Conservation (phyloP, 2,329 filamentous ascomycete species). For the Monosporascus cannonballus region DNA sequence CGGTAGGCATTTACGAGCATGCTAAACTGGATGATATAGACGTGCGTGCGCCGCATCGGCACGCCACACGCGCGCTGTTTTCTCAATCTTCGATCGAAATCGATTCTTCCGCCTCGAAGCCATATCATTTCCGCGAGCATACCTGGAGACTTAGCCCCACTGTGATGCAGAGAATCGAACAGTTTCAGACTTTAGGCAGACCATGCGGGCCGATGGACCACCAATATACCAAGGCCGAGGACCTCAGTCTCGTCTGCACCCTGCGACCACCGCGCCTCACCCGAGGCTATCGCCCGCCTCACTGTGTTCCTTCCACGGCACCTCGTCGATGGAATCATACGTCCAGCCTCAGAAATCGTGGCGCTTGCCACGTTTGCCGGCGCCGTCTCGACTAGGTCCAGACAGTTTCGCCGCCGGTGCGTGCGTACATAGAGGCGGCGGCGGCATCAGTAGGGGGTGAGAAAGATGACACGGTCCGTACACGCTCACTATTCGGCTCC, state of each 20-base stretch:
- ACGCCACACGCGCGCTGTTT: slow-evolving; percentile 1
- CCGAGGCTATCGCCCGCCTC: slow-evolving; percentile 10
- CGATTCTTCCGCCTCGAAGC: background rate
- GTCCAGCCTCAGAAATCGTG: slow-evolving; percentile 10
- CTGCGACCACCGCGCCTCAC: background rate
- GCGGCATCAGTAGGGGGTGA: background rate
- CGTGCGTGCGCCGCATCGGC: slow-evolving; percentile 5
- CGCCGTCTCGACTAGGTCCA: slow-evolving; percentile 13
- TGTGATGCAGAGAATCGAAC: slow-evolving; percentile 1
- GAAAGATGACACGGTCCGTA: background rate
- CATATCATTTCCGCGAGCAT: slow-evolving; percentile 1
- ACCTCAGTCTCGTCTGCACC: slow-evolving; percentile 3
- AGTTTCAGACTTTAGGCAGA: background rate
- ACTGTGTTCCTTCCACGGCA: slow-evolving; percentile 6
- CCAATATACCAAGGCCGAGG: background rate
- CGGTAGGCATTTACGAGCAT: slow-evolving; percentile 9
- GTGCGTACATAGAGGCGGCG: slow-evolving; percentile 5
- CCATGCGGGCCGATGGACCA: slow-evolving; percentile 6
- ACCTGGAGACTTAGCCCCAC: background rate
- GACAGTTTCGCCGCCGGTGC: slow-evolving; percentile 7
- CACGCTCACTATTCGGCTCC: background rate
- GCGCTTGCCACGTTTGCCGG: slow-evolving; percentile 4
- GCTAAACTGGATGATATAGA: slow-evolving; percentile 13
- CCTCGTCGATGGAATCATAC: slow-evolving; percentile 6
- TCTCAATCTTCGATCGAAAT: background rate